Base-by-base conservation (phyloP, 2,329 filamentous ascomycete species). In the Cercospora citrullina region DNA sequence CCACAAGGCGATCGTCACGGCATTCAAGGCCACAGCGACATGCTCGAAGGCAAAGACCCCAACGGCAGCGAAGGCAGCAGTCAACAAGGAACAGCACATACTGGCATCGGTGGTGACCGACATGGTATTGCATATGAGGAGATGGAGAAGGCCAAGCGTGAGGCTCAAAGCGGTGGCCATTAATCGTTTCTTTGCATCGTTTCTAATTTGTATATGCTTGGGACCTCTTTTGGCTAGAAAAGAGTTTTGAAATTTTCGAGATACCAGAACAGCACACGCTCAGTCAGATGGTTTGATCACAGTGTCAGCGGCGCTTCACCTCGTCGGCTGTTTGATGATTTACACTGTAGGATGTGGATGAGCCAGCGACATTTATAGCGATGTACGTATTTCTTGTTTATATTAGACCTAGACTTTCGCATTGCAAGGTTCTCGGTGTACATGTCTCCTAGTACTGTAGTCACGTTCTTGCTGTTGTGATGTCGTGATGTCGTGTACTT, bases 1-100 rank as follows among this genome's bases (percentile, higher is more conserved):
- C 90, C 91, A 16, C 88, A 91, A 76, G 83, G 84, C 53, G 84
- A 89, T 31, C 84, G 87, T 65, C 90, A 93, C 78, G 91, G 76
- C 65, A 78, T 78, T 60, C 69, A 71, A 51, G 86, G 90, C 77
- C 91, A 93, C 78, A 87, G 86, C 76, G 83, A 89, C 74, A 87
- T 91, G 84, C 80, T 88, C 33, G 86, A 87, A 75, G 87, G 85
- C 73, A 83, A 85, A 80, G 81, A 82, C 72, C 78, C 83, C 28
- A 80, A 82, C 64, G 81, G 82, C 69, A 75, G 75, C 66, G 79
- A 81, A 69, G 76, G 58, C 55, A 77, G 76, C 74, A 79, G 78
- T 60, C 45, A 64, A 30, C 72, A 69, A 31, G 80, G 80, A 12
- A 70, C 81, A 64, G 79, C 79, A 30, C 83, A 85, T 75, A 84